Conservation (phyloP, 139 green algal genomes). For the Yamagishiella unicocca region DNA sequence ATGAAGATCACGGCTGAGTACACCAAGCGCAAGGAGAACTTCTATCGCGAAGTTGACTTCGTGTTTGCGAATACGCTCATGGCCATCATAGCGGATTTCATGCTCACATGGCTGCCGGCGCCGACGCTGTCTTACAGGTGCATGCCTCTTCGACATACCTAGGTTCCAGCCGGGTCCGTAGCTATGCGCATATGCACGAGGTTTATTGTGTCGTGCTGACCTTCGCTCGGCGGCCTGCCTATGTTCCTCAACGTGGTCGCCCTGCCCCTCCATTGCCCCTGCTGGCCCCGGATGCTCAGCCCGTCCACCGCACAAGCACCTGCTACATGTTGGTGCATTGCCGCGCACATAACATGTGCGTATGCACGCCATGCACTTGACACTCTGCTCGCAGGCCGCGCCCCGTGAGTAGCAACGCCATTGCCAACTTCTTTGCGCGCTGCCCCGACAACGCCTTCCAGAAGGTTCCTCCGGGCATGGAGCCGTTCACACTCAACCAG, state of each 20-base stretch:
- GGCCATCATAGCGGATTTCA: slow-evolving; percentile 98
- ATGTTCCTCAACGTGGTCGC: too few relatives aligned
- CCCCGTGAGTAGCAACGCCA: slow-evolving; percentile 37
- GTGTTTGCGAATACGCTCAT: slow-evolving; percentile 97
- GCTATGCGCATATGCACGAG: too few relatives aligned
- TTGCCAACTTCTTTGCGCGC: slow-evolving; percentile 75
- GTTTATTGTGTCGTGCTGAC: too few relatives aligned
- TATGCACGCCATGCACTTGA: too few relatives aligned
- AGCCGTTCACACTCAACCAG: slow-evolving; percentile 85
- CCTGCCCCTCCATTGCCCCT: too few relatives aligned
- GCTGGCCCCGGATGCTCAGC: too few relatives aligned
- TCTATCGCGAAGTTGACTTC: slow-evolving; percentile 85
- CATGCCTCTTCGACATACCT: too few relatives aligned
- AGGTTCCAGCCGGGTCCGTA: too few relatives aligned
- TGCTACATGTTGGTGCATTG: too few relatives aligned
- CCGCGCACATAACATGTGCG: too few relatives aligned
- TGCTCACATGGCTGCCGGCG: slow-evolving; percentile 98
- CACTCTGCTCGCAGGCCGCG: slow-evolving; percentile 14
- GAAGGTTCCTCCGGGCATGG: slow-evolving; percentile 73
- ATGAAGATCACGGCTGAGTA: slow-evolving; percentile 94
- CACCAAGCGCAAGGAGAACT: slow-evolving; percentile 69
- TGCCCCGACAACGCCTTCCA: slow-evolving; percentile 99
- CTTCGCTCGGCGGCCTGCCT: too few relatives aligned
- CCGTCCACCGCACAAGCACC: too few relatives aligned
- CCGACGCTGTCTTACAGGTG: slow-evolving; percentile 83